phyloP scores from a whole-genome alignment of 257 asterid genomes.

The Striga asiatica region DNA sequence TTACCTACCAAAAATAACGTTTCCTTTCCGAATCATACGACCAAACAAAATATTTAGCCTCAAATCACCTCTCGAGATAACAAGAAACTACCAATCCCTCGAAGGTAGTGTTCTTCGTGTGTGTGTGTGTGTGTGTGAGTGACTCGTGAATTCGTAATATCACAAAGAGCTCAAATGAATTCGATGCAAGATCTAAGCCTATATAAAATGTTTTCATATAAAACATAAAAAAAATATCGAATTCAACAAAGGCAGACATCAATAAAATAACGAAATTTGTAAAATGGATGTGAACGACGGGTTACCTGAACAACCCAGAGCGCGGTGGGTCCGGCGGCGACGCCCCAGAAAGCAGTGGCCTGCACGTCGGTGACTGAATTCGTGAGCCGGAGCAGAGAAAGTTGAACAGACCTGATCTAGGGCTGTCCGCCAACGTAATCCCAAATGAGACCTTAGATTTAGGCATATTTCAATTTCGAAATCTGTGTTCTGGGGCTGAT shows the following conservation, averaged over 20 bases:
- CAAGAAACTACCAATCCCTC: background rate
- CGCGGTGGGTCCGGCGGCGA: conserved; percentile 55
- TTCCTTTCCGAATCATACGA: too few relatives aligned
- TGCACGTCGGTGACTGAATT: conserved; percentile 35
- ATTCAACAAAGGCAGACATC: background rate
- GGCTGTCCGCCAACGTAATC: too few relatives aligned
- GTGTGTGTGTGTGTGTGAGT: background rate
- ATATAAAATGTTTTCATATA: background rate
- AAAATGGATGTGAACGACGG: background rate
- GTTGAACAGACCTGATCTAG: conserved; percentile 40
- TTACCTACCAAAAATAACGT: too few relatives aligned
- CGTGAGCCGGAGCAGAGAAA: conserved; percentile 34
- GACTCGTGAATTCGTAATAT: background rate
- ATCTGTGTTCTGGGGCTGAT: too few relatives aligned
- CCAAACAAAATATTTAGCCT: too few relatives aligned
- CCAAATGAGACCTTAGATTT: too few relatives aligned
- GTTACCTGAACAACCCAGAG: conserved; percentile 30
- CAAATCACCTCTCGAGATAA: background rate
- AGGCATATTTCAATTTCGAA: too few relatives aligned
- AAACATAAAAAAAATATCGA: background rate
- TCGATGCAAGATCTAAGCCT: background rate
- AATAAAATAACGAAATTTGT: background rate
- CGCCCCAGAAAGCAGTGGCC: conserved; percentile 76
- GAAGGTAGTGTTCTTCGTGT: too few relatives aligned
- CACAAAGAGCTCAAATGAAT: background rate